phyloP scores from a whole-genome alignment of 73 alveolate genomes.

The Paramecium octaurelia region DNA sequence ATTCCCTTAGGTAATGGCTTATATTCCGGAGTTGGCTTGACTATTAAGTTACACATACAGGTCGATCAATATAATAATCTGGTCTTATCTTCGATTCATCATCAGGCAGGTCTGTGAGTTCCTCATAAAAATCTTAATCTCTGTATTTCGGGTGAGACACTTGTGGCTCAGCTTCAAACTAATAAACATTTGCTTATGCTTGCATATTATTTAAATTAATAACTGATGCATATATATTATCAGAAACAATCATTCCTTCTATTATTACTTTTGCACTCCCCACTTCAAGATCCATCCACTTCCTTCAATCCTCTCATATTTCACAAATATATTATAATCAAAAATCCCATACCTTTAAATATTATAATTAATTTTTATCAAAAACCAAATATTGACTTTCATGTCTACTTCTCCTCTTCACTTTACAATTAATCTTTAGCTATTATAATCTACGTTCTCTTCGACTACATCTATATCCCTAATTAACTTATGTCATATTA shows the following conservation, averaged over 20 bases:
- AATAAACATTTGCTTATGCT: not conserved
- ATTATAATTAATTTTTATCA: not conserved
- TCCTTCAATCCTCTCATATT: not conserved
- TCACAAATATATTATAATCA: not conserved
- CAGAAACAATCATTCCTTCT: not conserved
- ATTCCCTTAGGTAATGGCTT: slow-evolving; percentile 87
- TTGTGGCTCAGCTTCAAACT: slow-evolving; percentile 47
- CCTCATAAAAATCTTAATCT: slow-evolving; percentile 39
- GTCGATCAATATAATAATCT: slow-evolving; percentile 89
- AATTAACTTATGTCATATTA: no score
- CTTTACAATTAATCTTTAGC: not conserved
- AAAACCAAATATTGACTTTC: not conserved
- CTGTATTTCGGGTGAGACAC: slow-evolving; percentile 44
- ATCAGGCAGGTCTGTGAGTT: slow-evolving; percentile 49
- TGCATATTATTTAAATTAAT: slow-evolving; percentile 6
- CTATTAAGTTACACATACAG: slow-evolving; percentile 58
- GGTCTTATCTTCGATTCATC: slow-evolving; percentile 88
- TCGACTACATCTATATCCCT: no score
- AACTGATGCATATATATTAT: slow-evolving; percentile 32
- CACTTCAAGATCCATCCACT: not conserved
- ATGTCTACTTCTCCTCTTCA: not conserved
- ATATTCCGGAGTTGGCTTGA: slow-evolving; percentile 81
- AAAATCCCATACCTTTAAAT: not conserved
- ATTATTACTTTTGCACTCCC: not conserved
- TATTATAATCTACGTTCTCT: no score